Conservation (phyloP, 176 grass and related monocot species). For the Oryza rufipogon region DNA sequence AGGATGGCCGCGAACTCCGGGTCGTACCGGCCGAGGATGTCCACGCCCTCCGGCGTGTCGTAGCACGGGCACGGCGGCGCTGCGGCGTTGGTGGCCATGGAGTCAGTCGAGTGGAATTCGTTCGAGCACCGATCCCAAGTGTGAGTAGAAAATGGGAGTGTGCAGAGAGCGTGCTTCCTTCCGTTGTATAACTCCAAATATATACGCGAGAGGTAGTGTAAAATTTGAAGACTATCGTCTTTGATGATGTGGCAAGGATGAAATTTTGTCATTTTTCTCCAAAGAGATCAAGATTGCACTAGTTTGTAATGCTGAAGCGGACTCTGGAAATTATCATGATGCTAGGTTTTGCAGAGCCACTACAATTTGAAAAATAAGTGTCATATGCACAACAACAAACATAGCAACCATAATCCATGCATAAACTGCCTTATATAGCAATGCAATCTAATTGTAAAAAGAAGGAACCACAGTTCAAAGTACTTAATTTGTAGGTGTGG, state of each 20-base stretch:
- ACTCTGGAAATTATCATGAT: not conserved
- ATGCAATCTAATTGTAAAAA: too few species aligned
- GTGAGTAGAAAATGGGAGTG: not conserved
- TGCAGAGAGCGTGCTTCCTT: not conserved
- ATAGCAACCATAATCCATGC: too few species aligned
- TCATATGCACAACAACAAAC: too few species aligned
- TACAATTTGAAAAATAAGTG: too few species aligned
- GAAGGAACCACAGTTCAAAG: too few species aligned
- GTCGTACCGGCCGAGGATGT: conserved; percentile 77
- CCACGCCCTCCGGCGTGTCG: conserved; percentile 84
- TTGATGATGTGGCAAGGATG: not conserved
- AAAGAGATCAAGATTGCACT: not conserved
- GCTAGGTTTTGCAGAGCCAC: too few species aligned
- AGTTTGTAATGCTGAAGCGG: not conserved
- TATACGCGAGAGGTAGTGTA: conserved; percentile 17
- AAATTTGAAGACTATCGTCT: not conserved
- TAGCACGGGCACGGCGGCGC: conserved; percentile 40
- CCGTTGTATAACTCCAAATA: not conserved
- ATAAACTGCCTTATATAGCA: too few species aligned
- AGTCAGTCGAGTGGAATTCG: not conserved
- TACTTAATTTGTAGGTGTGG: too few species aligned
- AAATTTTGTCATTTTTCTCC: not conserved
- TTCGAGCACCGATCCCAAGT: not conserved
- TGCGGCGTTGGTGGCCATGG: conserved; percentile 17
- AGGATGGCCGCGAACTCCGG: conserved; percentile 68